Percentiles rank a stretch among this genome's conserved stretches.
These are phyloP conservation scores for Glaciozyma martinii DNA, from an alignment of 768 basidiomycete species.

Conservation along the genomic window DNA sequence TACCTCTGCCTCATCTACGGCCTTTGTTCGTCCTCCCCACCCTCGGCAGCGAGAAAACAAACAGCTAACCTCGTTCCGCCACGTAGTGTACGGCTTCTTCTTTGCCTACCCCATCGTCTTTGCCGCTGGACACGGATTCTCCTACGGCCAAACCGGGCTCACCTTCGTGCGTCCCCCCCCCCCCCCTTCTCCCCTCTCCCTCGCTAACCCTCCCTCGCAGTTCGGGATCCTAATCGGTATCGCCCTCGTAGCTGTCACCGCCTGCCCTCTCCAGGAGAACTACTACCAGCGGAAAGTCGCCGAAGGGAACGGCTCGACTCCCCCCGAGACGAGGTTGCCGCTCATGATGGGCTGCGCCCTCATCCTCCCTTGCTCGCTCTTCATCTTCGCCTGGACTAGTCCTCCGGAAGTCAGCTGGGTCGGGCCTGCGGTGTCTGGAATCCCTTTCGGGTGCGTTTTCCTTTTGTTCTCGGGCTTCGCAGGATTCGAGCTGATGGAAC, in stretches of 20 bases:
- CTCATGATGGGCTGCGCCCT: slow-evolving; percentile 36
- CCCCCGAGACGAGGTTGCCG: slow-evolving; percentile 34
- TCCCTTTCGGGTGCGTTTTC: slow-evolving; percentile 28
- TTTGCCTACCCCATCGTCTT: slow-evolving; percentile 17
- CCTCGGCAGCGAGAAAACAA: neutral
- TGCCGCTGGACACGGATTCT: slow-evolving; percentile 10
- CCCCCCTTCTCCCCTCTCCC: slow-evolving; percentile 2
- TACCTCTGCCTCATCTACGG: slow-evolving; percentile 36
- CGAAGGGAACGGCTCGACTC: slow-evolving; percentile 7
- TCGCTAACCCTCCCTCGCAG: neutral
- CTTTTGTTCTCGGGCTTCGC: neutral
- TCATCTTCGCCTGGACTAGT: slow-evolving; percentile 40
- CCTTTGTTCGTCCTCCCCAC: neutral
- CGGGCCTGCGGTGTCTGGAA: slow-evolving; percentile 26
- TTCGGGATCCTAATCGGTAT: slow-evolving; percentile 19
- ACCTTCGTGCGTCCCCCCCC: slow-evolving; percentile 30
- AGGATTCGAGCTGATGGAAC: neutral
- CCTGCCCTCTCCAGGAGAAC: slow-evolving; percentile 33
- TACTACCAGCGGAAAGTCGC: slow-evolving; percentile 26
- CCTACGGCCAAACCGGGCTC: slow-evolving; percentile 5
- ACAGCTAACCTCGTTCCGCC: neutral
- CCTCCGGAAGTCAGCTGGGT: slow-evolving; percentile 36
- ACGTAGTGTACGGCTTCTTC: slow-evolving; percentile 2
- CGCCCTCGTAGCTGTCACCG: slow-evolving; percentile 31
- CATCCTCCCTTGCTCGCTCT: slow-evolving; percentile 38